Evolutionary conservation across 768 basidiomycete genomes (phyloP), one percentile per base, ranked within the genome.

Genomic region (Leccinum barrowsii): DNA sequence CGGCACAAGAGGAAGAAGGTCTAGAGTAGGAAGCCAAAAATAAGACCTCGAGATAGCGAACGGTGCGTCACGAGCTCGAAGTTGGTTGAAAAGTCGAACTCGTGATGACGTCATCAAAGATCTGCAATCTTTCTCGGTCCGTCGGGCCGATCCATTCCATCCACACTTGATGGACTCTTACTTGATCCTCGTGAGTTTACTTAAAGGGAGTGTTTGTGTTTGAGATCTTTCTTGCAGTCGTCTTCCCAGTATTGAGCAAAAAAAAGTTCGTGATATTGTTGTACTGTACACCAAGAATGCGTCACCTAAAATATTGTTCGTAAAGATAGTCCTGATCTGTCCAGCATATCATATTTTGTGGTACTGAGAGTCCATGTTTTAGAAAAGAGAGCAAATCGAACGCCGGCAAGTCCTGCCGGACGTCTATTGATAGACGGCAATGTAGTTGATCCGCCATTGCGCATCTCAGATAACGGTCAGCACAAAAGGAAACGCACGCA

Each of bases 381-480:
- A 12, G 30, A 4, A 44, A 44, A 44, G 7, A 11, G 17, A 13
- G 28, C 30, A 26, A 35, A 30, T 24, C 3, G 24, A 6, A 42
- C 1, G 15, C 26, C 3, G 17, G 30, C 5, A 24, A 48, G 47
- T 44, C 44, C 24, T 19, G 19, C 44, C 7, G 17, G 35, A 19
- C 21, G n/a, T 44, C 67, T 53, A 73, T 57, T 80, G 73, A 70
- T 82, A 85, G 48, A 83, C 77, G 47, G 79, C 78, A 47, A 85
- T 72, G 63, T 79, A 83, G 59, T 81, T 81, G 68, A 85, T 75
- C 62, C 74, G 70, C 83, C 83, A 85, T 68, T 80, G 72, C 7
- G 84, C 82, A 64, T 72, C 83, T 85, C 59, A 5, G 11, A 44
- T 44, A 44, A 19, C 42, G 42, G 19, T 44, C 19, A 44, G 42